These are phyloP conservation scores for Polysphondylium violaceum DNA, from an alignment of 78 protist species.

Conservation along the genomic window DNA sequence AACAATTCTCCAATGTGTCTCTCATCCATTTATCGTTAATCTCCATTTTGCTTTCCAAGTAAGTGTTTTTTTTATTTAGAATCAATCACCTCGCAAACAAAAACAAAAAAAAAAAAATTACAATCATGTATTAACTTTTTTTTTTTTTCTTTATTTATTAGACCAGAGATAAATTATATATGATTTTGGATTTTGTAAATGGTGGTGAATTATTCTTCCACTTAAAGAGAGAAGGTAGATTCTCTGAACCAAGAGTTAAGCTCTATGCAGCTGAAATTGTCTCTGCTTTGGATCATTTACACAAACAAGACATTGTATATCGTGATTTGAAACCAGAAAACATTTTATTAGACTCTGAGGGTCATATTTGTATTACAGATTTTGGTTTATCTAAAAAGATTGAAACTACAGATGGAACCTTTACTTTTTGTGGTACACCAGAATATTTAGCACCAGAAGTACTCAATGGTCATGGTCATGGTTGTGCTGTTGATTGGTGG, in stretches of 20 bases:
- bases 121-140: conserved; percentile 63
- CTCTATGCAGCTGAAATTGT: conserved; percentile 93
- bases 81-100: conserved; percentile 4
- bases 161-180: conserved; percentile 89
- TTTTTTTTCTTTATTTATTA: conserved; percentile 87
- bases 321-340: conserved; percentile 99
- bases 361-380: conserved; percentile 97
- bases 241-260: conserved; percentile 86
- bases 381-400: conserved; percentile 97
- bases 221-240: conserved; percentile 88
- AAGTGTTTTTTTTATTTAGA: conserved; percentile 9
- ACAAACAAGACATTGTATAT: conserved; percentile 91
- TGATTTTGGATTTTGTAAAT: conserved; percentile 87
- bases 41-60: conserved; percentile 96
- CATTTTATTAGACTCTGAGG: conserved; percentile 93
- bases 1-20: conserved; percentile 88
- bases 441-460: conserved; percentile 97
- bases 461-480: conserved; percentile 90
- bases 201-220: conserved; percentile 95
- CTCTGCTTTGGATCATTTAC: conserved; percentile 90
- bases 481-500: conserved; percentile 98
- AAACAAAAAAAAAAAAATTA: background rate
- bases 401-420: conserved; percentile 65
- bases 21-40: conserved; percentile 93
- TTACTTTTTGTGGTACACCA: conserved; percentile 99